Base-by-base conservation (phyloP, 352 stramenopile genomes). In the Phytophthora pistaciae region DNA sequence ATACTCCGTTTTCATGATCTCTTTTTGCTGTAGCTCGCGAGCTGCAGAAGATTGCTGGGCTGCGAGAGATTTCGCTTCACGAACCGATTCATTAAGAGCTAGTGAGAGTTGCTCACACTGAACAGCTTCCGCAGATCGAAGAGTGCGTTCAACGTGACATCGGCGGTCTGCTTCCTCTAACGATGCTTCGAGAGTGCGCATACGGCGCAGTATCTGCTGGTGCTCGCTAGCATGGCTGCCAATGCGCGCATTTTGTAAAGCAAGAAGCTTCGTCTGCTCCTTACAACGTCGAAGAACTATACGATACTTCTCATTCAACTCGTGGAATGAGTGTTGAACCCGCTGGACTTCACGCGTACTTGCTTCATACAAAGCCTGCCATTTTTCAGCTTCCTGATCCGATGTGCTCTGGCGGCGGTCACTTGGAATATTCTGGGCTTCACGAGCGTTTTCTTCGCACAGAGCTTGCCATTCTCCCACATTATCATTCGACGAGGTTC, bases 221-320 rank as follows among this genome's bases (percentile, higher is more conserved):
- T 93, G 82, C 4, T 88, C 76, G 11, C 88, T 81, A 29, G 74
- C 74, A 65, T 95, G 78, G 33, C 74, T 80, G 10, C 68, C 48
- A 20, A 91, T 77, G 9, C 88, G 82, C 13, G 56, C 49, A 40
- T 83, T 91, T 61, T 95, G 86, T 3, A 92, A 78, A 11, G 74
- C 75, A 16, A 95, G 70, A 20, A 95, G 69, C 44, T 88, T 93
- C 18, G 83, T 74, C 62, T 95, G 88, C 54, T 95, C 88, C 5
- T 85, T 77, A 1, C 82, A 78, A 14, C 88, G 84, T 6, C 86
- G 81, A 40, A 82, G 29, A 18, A 91, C 68, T 11, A 94, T 78
- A 20, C 74, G 77, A 59, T 90, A 91, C 14, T 82, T 84, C 27
- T 87, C 78, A 20, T 91, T 75, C 2, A 91, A 62, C 10, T 78